Evolutionary conservation across 768 basidiomycete species (phyloP).

Genomic region (Hericium erinaceus): DNA sequence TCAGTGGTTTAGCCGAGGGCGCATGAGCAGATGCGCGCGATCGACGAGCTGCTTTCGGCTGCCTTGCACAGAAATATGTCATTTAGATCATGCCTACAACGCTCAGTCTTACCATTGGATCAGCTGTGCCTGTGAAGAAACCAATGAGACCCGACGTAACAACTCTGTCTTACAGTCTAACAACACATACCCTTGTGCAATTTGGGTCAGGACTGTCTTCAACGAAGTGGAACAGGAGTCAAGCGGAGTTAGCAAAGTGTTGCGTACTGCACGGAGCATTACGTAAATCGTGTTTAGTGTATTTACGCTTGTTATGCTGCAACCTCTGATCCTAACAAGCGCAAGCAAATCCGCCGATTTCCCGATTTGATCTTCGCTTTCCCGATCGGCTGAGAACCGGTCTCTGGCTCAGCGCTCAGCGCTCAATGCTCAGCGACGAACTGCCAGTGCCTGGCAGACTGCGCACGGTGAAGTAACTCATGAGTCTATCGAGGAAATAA

Average conservation of each 20-base stretch:
- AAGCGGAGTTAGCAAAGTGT: no score
- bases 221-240: no score
- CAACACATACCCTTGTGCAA: no score
- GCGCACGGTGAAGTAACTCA: no score
- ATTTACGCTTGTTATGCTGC: neutral
- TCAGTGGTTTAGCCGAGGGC: conserved; percentile 38
- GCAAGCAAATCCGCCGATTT: neutral
- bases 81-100: neutral
- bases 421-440: no score
- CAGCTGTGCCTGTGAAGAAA: neutral
- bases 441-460: no score
- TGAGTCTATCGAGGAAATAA: no score
- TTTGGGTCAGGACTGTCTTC: no score
- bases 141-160: neutral
- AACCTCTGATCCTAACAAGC: neutral
- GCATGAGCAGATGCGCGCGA: conserved; percentile 38
- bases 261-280: neutral
- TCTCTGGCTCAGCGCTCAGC: no score
- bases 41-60: conserved; percentile 31
- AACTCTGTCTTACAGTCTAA: no score
- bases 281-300: neutral
- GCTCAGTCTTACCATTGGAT: neutral
- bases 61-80: neutral
- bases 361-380: neutral
- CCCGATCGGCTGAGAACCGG: no score